These are phyloP conservation scores for Aethionema arabicum DNA, from an alignment of 345 rosid species.

Conservation along the genomic window DNA sequence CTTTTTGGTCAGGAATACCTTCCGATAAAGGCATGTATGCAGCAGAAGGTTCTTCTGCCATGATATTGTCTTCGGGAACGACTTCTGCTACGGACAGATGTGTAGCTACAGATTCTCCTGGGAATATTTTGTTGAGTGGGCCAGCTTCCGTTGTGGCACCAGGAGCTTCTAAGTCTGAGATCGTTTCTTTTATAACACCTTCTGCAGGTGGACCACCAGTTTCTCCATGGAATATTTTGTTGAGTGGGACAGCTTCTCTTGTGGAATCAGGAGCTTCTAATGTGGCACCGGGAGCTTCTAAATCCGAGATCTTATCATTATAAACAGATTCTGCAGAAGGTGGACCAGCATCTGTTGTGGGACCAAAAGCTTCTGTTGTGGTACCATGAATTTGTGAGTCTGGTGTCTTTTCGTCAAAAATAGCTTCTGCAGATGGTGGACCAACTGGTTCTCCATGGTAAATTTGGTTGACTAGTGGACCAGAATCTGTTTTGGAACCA, in stretches of 20 bases:
- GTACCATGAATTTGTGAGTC: no score
- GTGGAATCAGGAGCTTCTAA: constrained; percentile 10
- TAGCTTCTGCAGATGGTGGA: no score
- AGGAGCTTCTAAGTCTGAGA: not conserved
- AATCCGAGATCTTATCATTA: not conserved
- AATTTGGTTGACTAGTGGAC: no score
- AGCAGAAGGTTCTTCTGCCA: constrained; percentile 30
- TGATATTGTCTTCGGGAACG: constrained; percentile 8
- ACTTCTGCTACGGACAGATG: not conserved
- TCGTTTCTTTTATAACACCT: not conserved
- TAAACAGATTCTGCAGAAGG: not conserved
- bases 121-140: no score
- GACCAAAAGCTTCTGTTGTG: constrained; percentile 3
- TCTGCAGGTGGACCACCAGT: not conserved
- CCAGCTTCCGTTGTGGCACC: no score
- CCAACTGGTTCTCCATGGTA: no score
- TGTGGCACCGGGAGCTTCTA: not conserved
- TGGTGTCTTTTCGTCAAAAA: no score
- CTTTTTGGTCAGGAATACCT: constrained; percentile 39
- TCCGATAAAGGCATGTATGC: constrained; percentile 30
- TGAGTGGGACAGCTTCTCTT: constrained; percentile 4
- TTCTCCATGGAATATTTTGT: constrained; percentile 13
- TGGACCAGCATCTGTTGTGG: constrained; percentile 2
- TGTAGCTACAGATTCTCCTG: not conserved
- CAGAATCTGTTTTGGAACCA: no score